phyloP scores from a whole-genome alignment of 768 basidiomycete species.

The Coprinellus micaceus region DNA sequence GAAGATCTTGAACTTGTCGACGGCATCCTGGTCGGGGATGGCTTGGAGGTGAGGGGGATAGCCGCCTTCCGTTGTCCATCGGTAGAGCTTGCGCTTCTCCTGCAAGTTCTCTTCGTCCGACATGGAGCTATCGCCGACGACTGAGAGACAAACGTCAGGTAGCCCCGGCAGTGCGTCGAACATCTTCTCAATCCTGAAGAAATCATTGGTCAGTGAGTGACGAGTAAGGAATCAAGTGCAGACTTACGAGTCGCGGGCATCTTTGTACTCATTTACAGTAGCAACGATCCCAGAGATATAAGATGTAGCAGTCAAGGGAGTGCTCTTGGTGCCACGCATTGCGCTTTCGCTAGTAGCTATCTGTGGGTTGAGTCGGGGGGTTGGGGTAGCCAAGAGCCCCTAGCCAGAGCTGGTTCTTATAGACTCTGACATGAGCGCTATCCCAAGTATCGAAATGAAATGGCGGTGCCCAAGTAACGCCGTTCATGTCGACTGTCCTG shows the following conservation, averaged over 20 bases:
- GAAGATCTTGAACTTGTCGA: slow-evolving; percentile 16
- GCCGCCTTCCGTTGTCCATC: slow-evolving; percentile 14
- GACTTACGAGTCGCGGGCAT: not conserved
- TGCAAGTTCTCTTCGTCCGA: not conserved
- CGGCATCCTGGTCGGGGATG: slow-evolving; percentile 12
- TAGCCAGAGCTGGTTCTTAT: no score
- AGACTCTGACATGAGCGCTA: no score
- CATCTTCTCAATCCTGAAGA: not conserved
- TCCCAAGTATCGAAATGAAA: no score
- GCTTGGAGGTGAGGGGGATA: slow-evolving; percentile 20
- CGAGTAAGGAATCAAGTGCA: not conserved
- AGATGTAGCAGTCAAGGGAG: no score
- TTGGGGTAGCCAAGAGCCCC: no score
- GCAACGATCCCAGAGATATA: no score
- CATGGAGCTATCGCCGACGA: not conserved
- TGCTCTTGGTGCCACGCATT: no score
- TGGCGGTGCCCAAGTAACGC: no score
- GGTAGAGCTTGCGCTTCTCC: slow-evolving; percentile 10
- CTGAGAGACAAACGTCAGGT: not conserved
- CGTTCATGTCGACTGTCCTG: no score
- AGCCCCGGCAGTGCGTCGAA: not conserved
- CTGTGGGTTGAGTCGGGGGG: no score
- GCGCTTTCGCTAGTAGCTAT: no score
- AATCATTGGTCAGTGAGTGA: not conserved
- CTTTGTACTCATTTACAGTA: not conserved